These are phyloP conservation scores for Phytophthora foliorum DNA, from an alignment of 352 stramenopile species.

Conservation along the genomic window DNA sequence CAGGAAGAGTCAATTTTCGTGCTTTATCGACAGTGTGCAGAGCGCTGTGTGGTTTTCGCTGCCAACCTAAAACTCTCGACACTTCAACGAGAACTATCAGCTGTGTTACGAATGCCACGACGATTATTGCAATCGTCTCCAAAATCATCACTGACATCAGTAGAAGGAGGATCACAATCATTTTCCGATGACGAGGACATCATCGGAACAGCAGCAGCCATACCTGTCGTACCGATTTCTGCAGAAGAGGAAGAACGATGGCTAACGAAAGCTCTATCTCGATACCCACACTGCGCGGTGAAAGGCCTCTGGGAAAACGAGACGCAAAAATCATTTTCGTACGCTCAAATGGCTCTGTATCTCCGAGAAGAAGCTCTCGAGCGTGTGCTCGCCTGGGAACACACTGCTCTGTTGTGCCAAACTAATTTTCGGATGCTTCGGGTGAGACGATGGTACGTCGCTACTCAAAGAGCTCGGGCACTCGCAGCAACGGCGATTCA, in stretches of 20 bases:
- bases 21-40: slow-evolving; percentile 49
- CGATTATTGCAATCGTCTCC: slow-evolving; percentile 6
- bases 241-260: slow-evolving; percentile 37
- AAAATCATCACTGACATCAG: background rate
- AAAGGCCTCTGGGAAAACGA: slow-evolving; percentile 79
- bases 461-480: slow-evolving; percentile 46
- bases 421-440: slow-evolving; percentile 69
- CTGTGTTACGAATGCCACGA: slow-evolving; percentile 38
- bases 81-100: slow-evolving; percentile 65
- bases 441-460: slow-evolving; percentile 61
- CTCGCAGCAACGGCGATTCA: slow-evolving; percentile 59
- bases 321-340: slow-evolving; percentile 45
- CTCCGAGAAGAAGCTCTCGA: slow-evolving; percentile 71
- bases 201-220: slow-evolving; percentile 5
- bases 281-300: slow-evolving; percentile 43
- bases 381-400: slow-evolving; percentile 63
- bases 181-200: slow-evolving; percentile 9
- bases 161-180: background rate
- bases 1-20: slow-evolving; percentile 61
- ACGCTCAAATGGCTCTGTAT: slow-evolving; percentile 73
- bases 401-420: slow-evolving; percentile 58
- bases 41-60: slow-evolving; percentile 71
- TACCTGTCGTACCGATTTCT: slow-evolving; percentile 40
- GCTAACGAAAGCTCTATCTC: slow-evolving; percentile 37
- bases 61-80: slow-evolving; percentile 59